Evolutionary conservation across 2,329 filamentous ascomycete species (phyloP).

Genomic region (Penicillium italicum): DNA sequence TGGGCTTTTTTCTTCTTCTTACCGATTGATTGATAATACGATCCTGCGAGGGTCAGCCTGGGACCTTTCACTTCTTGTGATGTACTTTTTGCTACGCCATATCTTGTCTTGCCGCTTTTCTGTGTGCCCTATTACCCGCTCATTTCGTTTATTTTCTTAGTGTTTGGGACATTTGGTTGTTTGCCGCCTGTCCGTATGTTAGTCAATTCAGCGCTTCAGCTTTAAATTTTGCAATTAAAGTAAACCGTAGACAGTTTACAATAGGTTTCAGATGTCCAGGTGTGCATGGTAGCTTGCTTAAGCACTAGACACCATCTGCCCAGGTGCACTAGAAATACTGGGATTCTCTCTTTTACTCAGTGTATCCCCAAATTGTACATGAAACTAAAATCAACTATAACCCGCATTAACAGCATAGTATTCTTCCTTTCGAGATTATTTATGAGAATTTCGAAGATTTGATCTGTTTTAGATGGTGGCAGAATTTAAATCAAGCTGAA

Average conservation of each 20-base stretch:
- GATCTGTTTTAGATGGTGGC: no score
- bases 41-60: slow-evolving; percentile 19
- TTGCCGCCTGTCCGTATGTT: slow-evolving; percentile 22
- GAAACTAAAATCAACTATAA: no score
- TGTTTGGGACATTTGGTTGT: slow-evolving; percentile 16
- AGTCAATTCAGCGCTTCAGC: slow-evolving; percentile 30
- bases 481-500: no score
- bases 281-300: no score
- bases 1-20: slow-evolving; percentile 25
- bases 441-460: no score
- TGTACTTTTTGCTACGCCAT: slow-evolving; percentile 30
- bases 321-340: no score
- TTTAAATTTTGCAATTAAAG: slow-evolving; percentile 5
- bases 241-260: slow-evolving; percentile 1
- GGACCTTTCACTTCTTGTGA: slow-evolving; percentile 27
- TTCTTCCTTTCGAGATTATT: no score
- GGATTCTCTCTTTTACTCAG: no score
- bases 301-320: no score
- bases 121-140: slow-evolving; percentile 31
- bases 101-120: slow-evolving; percentile 27
- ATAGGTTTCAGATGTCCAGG: neutral
- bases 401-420: no score
- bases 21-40: slow-evolving; percentile 26
- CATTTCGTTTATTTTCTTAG: slow-evolving; percentile 23
- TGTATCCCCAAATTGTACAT: no score